These are phyloP conservation scores for Phytophthora melonis DNA, from an alignment of 352 stramenopile genomes.

Conservation along the genomic window DNA sequence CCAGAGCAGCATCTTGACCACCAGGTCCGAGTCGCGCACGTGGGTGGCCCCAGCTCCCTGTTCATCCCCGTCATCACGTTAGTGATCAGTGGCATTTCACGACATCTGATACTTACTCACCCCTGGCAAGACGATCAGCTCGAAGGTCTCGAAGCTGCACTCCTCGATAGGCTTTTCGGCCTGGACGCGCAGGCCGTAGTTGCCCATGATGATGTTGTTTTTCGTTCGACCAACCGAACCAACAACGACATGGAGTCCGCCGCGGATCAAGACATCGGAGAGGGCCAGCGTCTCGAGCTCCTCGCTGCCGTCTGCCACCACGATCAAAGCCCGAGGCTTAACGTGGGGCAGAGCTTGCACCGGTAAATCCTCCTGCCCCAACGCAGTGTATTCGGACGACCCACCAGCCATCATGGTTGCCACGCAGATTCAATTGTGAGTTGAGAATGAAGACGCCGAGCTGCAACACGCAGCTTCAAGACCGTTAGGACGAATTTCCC, in stretches of 20 bases:
- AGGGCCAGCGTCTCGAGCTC: conserved; percentile 75
- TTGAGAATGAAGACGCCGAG: conserved; percentile 1
- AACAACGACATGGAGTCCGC: conserved; percentile 65
- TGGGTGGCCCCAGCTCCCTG: conserved; percentile 57
- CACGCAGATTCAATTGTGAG: conserved; percentile 23
- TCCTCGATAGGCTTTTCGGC: conserved; percentile 74
- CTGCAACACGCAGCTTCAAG: conserved; percentile 26
- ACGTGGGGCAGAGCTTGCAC: conserved; percentile 41
- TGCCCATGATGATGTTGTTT: conserved; percentile 70
- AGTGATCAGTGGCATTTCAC: background rate
- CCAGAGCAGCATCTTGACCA: conserved; percentile 69
- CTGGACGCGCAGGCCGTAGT: conserved; percentile 69
- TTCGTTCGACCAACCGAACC: conserved; percentile 61
- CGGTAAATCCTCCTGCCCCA: conserved; percentile 37
- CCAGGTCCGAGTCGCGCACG: conserved; percentile 64
- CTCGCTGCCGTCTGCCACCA: conserved; percentile 70
- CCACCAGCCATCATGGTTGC: conserved; percentile 41
- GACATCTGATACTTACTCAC: conserved; percentile 36
- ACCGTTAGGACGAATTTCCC: conserved; percentile 26
- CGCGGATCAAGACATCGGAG: conserved; percentile 68
- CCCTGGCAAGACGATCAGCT: conserved; percentile 78
- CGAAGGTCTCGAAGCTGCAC: conserved; percentile 67
- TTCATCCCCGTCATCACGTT: background rate
- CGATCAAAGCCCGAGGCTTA: conserved; percentile 71
- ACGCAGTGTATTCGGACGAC: conserved; percentile 27